Evolutionary conservation across 352 stramenopile species (phyloP), one percentile per base, ranked within the genome.

Genomic region (Discostella stelligera): DNA sequence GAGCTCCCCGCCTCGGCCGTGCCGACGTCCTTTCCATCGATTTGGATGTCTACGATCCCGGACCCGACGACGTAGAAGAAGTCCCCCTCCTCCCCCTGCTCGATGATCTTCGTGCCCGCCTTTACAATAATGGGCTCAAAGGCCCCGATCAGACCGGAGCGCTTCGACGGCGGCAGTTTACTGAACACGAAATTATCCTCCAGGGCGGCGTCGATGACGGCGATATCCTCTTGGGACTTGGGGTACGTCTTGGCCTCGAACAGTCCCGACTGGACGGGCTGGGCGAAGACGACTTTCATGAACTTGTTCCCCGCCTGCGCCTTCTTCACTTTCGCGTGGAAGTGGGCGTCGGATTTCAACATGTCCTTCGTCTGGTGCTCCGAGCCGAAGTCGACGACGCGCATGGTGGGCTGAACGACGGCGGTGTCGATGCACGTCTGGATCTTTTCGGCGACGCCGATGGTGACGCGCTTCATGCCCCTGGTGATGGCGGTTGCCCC

Each of bases 81-180:
- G 74, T 94, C 87, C 6, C 87, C 90, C 0, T 66, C 55, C 30
- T 79, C 74, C 23, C 84, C 84, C 70, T 91, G 58, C 39, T 79
- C 61, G 50, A 91, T 87, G 52, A 94, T 87, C 2, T 73, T 70
- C 20, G 54, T 41, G 0, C 70, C 84, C 10, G 66, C 48, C 0
- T 61, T 44, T 20, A 80, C 59, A 25, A 63, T 16, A 9, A 81
- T 46, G 18, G 32, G 54, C 64, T 85, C 70, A 52, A 86, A 81
- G 0, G 79, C 75, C 11, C 71, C 72, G 48, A 89, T 66, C 8
- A 92, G 85, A 73, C 16, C 92, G 73, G 48, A 90, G 78, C 60
- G 87, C 82, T 50, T 93, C 79, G 82, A 92, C 81, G 41, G 84
- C 79, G 69, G 94, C 18, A 97, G 91, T 7, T 84, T 95, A 90